Evolutionary conservation across 2,329 filamentous ascomycete species (phyloP).

Genomic region (Dryadomyces sulphureus): DNA sequence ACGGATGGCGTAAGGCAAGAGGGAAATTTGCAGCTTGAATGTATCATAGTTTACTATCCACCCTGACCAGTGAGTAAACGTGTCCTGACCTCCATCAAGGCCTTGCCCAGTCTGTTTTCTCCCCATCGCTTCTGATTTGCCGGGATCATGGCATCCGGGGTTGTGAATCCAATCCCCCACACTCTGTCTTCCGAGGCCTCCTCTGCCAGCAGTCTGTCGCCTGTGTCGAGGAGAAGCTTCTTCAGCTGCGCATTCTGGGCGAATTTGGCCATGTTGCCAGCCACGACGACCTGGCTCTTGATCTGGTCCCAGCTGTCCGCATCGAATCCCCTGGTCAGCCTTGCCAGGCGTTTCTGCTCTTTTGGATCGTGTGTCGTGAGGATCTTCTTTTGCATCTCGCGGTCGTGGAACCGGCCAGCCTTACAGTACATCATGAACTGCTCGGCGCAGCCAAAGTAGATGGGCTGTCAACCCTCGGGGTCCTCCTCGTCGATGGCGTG

Average conservation of each 20-base stretch:
- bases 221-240: constrained; percentile 37
- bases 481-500: constrained; percentile 1
- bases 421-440: constrained; percentile 28
- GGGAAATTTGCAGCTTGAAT: too few species aligned
- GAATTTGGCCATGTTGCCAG: constrained; percentile 48
- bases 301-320: background rate
- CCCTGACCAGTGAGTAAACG: too few species aligned
- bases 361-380: constrained; percentile 1
- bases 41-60: too few species aligned
- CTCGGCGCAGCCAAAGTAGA: constrained; percentile 20
- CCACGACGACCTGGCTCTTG: constrained; percentile 33
- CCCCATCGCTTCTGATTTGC: constrained; percentile 36
- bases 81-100: constrained; percentile 37
- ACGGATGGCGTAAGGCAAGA: too few species aligned
- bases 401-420: constrained; percentile 20
- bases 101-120: constrained; percentile 47
- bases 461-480: background rate
- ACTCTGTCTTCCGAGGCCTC: constrained; percentile 43
- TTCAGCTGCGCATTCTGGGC: constrained; percentile 16
- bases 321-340: background rate
- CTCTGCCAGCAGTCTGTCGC: constrained; percentile 45
- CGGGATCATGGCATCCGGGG: constrained; percentile 29
- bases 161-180: constrained; percentile 48
- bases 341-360: constrained; percentile 2
- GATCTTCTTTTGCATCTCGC: background rate